Conservation (phyloP, 2,329 filamentous ascomycete species). For the Dactylonectria estremocensis region DNA sequence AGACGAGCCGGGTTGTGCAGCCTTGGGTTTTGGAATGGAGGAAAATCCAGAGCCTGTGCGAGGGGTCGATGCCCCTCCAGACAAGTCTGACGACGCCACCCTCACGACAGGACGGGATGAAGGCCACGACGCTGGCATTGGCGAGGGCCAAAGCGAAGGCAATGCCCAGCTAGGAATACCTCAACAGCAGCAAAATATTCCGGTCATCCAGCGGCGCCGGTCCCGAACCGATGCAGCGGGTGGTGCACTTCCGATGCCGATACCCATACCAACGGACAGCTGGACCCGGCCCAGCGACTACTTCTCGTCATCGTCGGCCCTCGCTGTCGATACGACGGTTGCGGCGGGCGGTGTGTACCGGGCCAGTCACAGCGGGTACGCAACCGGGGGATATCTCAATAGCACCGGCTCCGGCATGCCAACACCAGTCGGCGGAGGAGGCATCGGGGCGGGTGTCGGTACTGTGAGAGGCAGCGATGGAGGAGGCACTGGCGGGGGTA, state of each 20-base stretch:
- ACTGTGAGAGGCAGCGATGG: too few species aligned
- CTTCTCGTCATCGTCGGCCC: slow-evolving; percentile 21
- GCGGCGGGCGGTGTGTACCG: not conserved
- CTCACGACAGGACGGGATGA: slow-evolving; percentile 10
- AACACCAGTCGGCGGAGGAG: not conserved
- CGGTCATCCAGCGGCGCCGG: slow-evolving; percentile 19
- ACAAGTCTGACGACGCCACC: slow-evolving; percentile 11
- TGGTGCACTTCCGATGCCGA: slow-evolving; percentile 24
- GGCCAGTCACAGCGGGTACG: not conserved
- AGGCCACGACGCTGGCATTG: not conserved
- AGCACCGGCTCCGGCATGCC: not conserved
- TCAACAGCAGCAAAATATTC: slow-evolving; percentile 12
- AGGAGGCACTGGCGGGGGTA: not conserved
- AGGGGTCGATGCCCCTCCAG: slow-evolving; percentile 24
- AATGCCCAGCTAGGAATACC: slow-evolving; percentile 4
- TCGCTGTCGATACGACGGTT: slow-evolving; percentile 7
- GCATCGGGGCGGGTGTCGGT: too few species aligned
- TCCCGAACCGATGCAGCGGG: slow-evolving; percentile 24
- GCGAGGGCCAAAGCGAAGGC: not conserved
- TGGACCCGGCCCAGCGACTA: slow-evolving; percentile 26
- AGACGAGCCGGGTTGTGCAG: slow-evolving; percentile 25
- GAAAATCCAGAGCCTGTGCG: slow-evolving; percentile 41
- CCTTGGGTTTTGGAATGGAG: slow-evolving; percentile 46
- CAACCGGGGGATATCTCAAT: not conserved
- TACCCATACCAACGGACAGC: slow-evolving; percentile 28